Conservation (phyloP, 768 basidiomycete species). For the Xerocomus potaroensis region DNA sequence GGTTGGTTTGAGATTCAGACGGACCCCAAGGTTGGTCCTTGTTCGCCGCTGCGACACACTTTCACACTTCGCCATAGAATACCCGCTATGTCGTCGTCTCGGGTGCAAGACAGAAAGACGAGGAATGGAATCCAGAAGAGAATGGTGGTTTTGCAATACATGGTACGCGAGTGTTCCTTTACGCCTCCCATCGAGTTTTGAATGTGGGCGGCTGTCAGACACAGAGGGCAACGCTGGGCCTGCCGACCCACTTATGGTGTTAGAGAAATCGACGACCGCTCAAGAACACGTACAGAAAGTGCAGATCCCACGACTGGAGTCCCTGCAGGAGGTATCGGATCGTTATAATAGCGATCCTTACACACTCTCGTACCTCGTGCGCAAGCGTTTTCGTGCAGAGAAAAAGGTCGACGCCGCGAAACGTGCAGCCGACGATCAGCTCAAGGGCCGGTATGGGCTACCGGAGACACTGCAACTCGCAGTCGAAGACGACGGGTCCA, state of each 20-base stretch:
- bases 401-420: constrained; percentile 77
- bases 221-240: constrained; percentile 60
- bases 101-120: constrained; percentile 91
- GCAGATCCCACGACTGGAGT: constrained; percentile 76
- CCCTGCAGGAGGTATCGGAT: constrained; percentile 72
- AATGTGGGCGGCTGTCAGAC: constrained; percentile 40
- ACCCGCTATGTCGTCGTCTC: constrained; percentile 90
- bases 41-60: neutral
- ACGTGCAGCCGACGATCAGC: constrained; percentile 59
- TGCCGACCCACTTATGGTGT: constrained; percentile 79
- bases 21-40: constrained; percentile 75
- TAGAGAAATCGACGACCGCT: constrained; percentile 85
- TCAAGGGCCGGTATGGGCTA: constrained; percentile 76
- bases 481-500: constrained; percentile 57
- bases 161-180: constrained; percentile 41
- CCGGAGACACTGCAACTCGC: constrained; percentile 63
- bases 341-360: constrained; percentile 87
- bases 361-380: constrained; percentile 62
- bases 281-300: constrained; percentile 70
- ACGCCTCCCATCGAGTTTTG: neutral
- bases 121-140: constrained; percentile 96
- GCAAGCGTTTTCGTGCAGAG: constrained; percentile 80
- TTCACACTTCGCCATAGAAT: constrained; percentile 43
- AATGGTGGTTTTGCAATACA: constrained; percentile 90
- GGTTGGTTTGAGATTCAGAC: constrained; percentile 99